These are phyloP conservation scores for Paramecium primaurelia DNA, from an alignment of 73 alveolate genomes.

Conservation along the genomic window DNA sequence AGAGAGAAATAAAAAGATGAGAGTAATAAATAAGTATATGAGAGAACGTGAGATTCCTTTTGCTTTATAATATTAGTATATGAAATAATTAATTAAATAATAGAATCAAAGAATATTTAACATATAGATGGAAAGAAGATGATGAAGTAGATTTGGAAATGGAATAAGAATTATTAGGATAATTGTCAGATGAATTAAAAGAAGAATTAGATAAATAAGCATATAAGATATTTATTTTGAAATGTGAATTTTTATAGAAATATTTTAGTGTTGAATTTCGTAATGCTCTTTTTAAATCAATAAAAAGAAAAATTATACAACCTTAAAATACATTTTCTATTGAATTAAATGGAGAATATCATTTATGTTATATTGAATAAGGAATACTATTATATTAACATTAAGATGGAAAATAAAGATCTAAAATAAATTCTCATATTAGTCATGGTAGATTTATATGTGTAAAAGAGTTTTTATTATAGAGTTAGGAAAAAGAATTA, in stretches of 20 bases:
- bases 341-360: background rate
- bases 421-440: background rate
- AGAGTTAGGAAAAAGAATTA: background rate
- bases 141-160: conserved; percentile 30
- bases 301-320: background rate
- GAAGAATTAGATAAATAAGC: conserved; percentile 26
- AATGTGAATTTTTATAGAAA: background rate
- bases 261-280: background rate
- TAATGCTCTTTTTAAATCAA: background rate
- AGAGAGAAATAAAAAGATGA: conserved; percentile 26
- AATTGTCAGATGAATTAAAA: conserved; percentile 34
- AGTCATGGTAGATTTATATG: background rate
- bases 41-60: background rate
- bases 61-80: background rate
- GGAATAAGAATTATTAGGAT: background rate
- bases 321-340: background rate
- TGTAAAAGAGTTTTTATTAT: background rate
- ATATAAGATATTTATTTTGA: background rate
- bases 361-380: background rate
- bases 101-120: conserved; percentile 16
- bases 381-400: background rate
- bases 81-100: background rate
- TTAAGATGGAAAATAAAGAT: background rate
- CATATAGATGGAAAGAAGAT: conserved; percentile 41
- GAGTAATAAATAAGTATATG: conserved; percentile 33